Evolutionary conservation across 2,329 filamentous ascomycete genomes (phyloP).

Genomic region (Corinectria fuckeliana): DNA sequence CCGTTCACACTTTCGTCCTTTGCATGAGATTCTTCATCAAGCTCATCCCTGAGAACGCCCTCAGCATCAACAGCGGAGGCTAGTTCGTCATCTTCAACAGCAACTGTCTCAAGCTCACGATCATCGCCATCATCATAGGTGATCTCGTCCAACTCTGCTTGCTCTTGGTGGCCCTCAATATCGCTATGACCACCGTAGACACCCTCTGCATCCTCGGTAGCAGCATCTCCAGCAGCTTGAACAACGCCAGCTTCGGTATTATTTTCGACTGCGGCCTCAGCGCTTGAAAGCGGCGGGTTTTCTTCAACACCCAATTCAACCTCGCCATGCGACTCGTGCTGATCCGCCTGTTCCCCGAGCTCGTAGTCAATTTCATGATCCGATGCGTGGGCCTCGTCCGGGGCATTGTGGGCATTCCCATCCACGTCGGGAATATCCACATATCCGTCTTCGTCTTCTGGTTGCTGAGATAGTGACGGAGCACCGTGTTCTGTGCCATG

Average conservation of each 20-base stretch:
- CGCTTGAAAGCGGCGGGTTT: not conserved
- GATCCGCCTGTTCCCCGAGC: slow-evolving; percentile 32
- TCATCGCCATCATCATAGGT: slow-evolving; percentile 27
- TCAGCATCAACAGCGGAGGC: slow-evolving; percentile 8
- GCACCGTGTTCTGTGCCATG: slow-evolving; percentile 18
- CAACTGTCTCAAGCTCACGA: not conserved
- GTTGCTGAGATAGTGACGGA: slow-evolving; percentile 1
- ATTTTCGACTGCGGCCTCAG: slow-evolving; percentile 1
- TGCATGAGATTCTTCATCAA: slow-evolving; percentile 22
- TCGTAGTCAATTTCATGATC: slow-evolving; percentile 43
- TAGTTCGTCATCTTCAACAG: slow-evolving; percentile 2
- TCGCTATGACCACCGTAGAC: not conserved
- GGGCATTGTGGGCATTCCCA: not conserved
- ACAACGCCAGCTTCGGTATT: not conserved
- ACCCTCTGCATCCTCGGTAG: slow-evolving; percentile 1
- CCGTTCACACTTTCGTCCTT: slow-evolving; percentile 11
- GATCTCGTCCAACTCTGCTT: slow-evolving; percentile 23
- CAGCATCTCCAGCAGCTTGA: slow-evolving; percentile 6
- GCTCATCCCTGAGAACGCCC: slow-evolving; percentile 5
- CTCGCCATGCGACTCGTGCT: slow-evolving; percentile 9
- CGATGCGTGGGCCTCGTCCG: slow-evolving; percentile 22
- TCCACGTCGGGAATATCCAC: slow-evolving; percentile 11
- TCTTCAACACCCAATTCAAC: slow-evolving; percentile 16
- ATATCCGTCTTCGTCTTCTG: slow-evolving; percentile 10
- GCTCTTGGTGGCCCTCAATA: not conserved